These are phyloP conservation scores for Aspergillaceae sp. DNA, from an alignment of 2,329 filamentous ascomycete species.

Conservation along the genomic window DNA sequence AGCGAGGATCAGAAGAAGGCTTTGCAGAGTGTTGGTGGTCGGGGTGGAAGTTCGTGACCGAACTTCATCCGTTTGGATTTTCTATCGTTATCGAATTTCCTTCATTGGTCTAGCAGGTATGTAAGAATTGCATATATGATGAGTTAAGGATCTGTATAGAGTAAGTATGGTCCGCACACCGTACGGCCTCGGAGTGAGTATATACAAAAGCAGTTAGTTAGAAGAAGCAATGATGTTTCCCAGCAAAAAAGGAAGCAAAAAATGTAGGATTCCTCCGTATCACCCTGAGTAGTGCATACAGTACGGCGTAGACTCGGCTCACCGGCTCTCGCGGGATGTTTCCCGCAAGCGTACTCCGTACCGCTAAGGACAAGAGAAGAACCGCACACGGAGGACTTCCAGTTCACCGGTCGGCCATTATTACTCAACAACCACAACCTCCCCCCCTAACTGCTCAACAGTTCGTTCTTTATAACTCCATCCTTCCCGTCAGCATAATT, in stretches of 20 bases:
- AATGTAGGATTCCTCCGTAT: no score
- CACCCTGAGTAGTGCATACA: no score
- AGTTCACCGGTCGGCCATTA: background rate
- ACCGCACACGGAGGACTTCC: background rate
- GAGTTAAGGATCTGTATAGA: background rate
- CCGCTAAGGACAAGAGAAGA: background rate
- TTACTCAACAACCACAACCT: background rate
- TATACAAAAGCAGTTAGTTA: background rate
- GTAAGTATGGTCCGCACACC: no score
- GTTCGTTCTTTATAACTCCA: background rate
- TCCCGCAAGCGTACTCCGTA: background rate
- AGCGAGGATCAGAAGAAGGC: slow-evolving; percentile 42
- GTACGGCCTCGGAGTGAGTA: background rate
- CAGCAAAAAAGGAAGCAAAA: no score
- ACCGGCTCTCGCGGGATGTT: background rate
- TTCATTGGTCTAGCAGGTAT: background rate
- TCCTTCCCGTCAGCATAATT: background rate
- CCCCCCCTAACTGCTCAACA: background rate
- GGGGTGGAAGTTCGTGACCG: slow-evolving; percentile 30
- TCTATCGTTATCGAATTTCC: slow-evolving; percentile 2
- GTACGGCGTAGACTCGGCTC: background rate
- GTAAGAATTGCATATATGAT: background rate
- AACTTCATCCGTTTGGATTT: no score
- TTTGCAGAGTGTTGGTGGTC: slow-evolving; percentile 45
- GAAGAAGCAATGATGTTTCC: no score